Base-by-base conservation (phyloP, 140 eudicot species). In the Cichorium intybus region DNA sequence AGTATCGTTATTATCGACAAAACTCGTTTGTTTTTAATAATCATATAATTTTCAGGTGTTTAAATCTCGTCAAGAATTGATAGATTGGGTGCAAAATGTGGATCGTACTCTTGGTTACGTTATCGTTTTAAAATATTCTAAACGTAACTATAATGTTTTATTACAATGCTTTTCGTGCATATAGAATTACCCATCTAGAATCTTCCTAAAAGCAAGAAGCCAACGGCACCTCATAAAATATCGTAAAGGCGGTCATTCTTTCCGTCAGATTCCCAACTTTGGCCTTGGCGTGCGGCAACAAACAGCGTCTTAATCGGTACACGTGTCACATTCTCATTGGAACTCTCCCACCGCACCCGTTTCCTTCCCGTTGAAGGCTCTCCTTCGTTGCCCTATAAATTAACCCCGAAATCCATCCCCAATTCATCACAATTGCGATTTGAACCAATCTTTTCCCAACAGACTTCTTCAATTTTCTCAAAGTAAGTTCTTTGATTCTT, bases 301-400 rank as follows among this genome's bases (percentile, higher is more conserved):
- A 10, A 12, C 10, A 12, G 22, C 37, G 48, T 41, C 48, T 15
- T 14, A 3, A 14, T 41, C 18, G 3, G 14, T 7, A 43, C 77
- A 72, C 77, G 77, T 62, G 71, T 52, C 77, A 43, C 24, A 11
- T 10, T 63, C 0, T 72, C 2, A 43, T 52, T 72, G 77, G 57
- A 39, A 26, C 29, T 1, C 16, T 10, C 2, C 17, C 6, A 24
- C 43, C 28, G 46, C 60, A 33, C 6, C 56, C 62, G 37, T 52
- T 62, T 35, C 15, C 17, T 41, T 41, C 48, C 15, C n/a, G 46
- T 37, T 11, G 46, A 37, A 37, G 3, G 0, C 46, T 37, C 48
- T 4, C 48, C 48, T 14, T 31, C 12, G 41, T 26, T n/a, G 7
- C 47, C 59, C 66, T 72, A 72, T 67, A 62, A 52, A 72, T 72